phyloP scores from a whole-genome alignment of 2,329 filamentous ascomycete species.

The Fusarium sp. region DNA sequence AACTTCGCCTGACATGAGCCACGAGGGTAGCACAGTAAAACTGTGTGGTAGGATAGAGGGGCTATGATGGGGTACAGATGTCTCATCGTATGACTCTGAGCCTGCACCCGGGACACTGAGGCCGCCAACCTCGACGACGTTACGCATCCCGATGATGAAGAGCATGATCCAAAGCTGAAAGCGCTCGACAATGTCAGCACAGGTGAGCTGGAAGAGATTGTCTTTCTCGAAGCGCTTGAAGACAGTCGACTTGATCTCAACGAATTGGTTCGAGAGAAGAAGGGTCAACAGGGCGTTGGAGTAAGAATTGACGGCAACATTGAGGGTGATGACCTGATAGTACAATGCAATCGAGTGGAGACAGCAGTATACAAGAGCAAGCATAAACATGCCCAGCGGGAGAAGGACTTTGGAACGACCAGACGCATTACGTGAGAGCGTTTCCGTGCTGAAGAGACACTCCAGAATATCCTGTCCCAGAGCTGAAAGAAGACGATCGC shows the following conservation, averaged over 20 bases:
- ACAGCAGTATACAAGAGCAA: slow-evolving; percentile 88
- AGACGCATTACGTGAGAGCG: slow-evolving; percentile 84
- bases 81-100: slow-evolving; percentile 57
- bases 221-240: slow-evolving; percentile 99
- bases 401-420: slow-evolving; percentile 91
- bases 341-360: slow-evolving; percentile 89
- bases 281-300: slow-evolving; percentile 94
- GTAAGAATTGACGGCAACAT: slow-evolving; percentile 98
- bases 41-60: slow-evolving; percentile 86
- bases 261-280: slow-evolving; percentile 96
- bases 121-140: slow-evolving; percentile 94
- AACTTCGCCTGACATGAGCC: slow-evolving; percentile 82
- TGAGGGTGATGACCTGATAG: slow-evolving; percentile 97
- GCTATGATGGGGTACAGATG: slow-evolving; percentile 69
- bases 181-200: slow-evolving; percentile 94
- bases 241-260: slow-evolving; percentile 97
- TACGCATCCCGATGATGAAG: slow-evolving; percentile 93
- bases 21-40: slow-evolving; percentile 88
- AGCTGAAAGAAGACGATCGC: slow-evolving; percentile 88
- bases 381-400: slow-evolving; percentile 89
- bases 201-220: slow-evolving; percentile 95
- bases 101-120: slow-evolving; percentile 71
- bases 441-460: slow-evolving; percentile 93
- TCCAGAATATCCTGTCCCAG: slow-evolving; percentile 96
- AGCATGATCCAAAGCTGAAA: slow-evolving; percentile 99